Evolutionary conservation across 2,329 filamentous ascomycete species (phyloP).

Genomic region (Aspergillus luchuensis): DNA sequence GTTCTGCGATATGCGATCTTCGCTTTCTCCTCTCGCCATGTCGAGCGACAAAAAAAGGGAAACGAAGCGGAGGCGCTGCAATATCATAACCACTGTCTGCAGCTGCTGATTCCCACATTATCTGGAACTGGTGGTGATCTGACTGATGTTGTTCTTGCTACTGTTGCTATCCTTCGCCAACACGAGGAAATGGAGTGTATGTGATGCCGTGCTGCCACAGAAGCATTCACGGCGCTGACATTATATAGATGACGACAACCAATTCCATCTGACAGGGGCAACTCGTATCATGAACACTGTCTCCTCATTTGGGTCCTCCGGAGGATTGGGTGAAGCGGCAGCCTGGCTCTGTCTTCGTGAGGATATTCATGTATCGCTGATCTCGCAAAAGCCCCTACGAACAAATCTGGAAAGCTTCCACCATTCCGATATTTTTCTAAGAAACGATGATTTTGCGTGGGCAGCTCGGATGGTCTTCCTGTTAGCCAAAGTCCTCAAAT

Average conservation of each 20-base stretch:
- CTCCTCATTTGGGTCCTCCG: slow-evolving; percentile 40
- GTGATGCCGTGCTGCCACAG: neutral
- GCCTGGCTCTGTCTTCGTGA: slow-evolving; percentile 44
- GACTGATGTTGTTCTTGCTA: slow-evolving; percentile 35
- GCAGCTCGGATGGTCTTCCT: slow-evolving; percentile 41
- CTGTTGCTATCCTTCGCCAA: slow-evolving; percentile 38
- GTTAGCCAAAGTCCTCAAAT: slow-evolving; percentile 35
- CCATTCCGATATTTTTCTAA: slow-evolving; percentile 34
- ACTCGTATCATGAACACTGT: slow-evolving; percentile 41
- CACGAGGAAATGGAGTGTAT: slow-evolving; percentile 39
- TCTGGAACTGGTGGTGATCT: slow-evolving; percentile 28
- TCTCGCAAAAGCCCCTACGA: slow-evolving; percentile 35
- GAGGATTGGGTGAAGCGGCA: slow-evolving; percentile 43
- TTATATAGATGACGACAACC: slow-evolving; percentile 32
- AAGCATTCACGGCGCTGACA: slow-evolving; percentile 3
- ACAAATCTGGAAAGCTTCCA: slow-evolving; percentile 40
- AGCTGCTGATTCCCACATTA: slow-evolving; percentile 37
- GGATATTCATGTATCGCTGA: slow-evolving; percentile 42
- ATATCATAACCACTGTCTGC: slow-evolving; percentile 38
- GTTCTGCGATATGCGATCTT: slow-evolving; percentile 37
- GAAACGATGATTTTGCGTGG: slow-evolving; percentile 40
- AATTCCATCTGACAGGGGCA: slow-evolving; percentile 40
- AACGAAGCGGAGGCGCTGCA: slow-evolving; percentile 32
- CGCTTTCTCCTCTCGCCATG: slow-evolving; percentile 38
- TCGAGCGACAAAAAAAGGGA: slow-evolving; percentile 27